Percentiles rank a stretch among this genome's conserved stretches.
These are phyloP conservation scores for Elsinoe batatas DNA, from an alignment of 2,329 filamentous ascomycete species.

Conservation along the genomic window DNA sequence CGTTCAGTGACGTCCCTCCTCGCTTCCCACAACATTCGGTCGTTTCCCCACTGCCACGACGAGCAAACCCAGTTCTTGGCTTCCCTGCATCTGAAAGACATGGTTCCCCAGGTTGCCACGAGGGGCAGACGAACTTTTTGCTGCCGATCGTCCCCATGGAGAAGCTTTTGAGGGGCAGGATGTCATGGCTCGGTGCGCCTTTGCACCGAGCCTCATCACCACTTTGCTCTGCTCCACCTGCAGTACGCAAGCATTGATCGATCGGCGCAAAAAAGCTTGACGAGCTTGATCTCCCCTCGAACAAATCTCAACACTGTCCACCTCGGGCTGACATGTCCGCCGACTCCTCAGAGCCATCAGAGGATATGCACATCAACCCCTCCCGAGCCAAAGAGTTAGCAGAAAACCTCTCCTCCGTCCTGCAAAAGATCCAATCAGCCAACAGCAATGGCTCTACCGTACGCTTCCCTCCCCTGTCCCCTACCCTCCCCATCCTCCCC, in stretches of 20 bases:
- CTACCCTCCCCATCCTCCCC: background rate
- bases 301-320: background rate
- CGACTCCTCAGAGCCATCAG: background rate
- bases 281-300: background rate
- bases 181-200: slow-evolving; percentile 3
- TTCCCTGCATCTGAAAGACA: background rate
- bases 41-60: background rate
- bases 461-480: slow-evolving; percentile 4
- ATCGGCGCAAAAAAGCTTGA: background rate
- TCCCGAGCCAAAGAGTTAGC: slow-evolving; percentile 36
- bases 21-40: background rate
- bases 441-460: slow-evolving; percentile 28
- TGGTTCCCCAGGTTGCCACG: background rate
- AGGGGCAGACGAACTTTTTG: background rate
- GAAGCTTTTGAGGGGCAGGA: slow-evolving; percentile 1
- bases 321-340: slow-evolving; percentile 2
- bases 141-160: slow-evolving; percentile 7
- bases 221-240: background rate
- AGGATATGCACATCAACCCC: slow-evolving; percentile 30
- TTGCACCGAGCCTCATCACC: background rate
- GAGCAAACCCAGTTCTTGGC: background rate
- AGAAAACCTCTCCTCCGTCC: slow-evolving; percentile 35
- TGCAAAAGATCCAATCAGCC: slow-evolving; percentile 32
- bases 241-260: background rate
- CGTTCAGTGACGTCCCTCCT: background rate